Evolutionary conservation across 345 rosid genomes (phyloP).

Genomic region (Brassica nigra): DNA sequence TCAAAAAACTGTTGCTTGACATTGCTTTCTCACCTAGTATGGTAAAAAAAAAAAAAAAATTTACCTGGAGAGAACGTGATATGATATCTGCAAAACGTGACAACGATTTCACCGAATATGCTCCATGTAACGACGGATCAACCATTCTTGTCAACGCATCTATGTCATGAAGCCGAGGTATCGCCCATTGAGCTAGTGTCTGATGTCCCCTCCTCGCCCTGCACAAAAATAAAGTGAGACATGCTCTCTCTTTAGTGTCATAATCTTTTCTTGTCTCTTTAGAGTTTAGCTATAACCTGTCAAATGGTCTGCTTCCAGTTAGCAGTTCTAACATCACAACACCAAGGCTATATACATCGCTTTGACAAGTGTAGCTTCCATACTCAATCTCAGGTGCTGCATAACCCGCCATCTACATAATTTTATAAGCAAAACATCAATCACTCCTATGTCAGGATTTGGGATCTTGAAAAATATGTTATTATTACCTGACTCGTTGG

Average conservation of each 20-base stretch:
- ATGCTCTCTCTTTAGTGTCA: not conserved
- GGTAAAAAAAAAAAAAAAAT: not conserved
- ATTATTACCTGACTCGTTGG: not conserved
- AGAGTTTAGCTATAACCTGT: not conserved
- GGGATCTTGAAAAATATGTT: not conserved
- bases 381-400: not conserved
- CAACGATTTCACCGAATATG: not conserved
- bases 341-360: not conserved
- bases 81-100: constrained; percentile 2
- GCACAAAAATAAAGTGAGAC: not conserved
- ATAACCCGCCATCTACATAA: not conserved
- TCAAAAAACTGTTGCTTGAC: not conserved
- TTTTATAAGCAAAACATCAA: not conserved
- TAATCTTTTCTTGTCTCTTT: not conserved
- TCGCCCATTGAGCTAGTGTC: not conserved
- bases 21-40: not conserved
- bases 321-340: not conserved
- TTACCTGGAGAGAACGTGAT: constrained; percentile 1
- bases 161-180: not conserved
- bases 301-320: not conserved
- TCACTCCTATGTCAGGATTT: not conserved
- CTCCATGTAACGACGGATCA: not conserved
- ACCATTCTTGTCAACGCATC: not conserved
- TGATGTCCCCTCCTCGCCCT: not conserved
- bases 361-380: not conserved